phyloP scores from a whole-genome alignment of 495 filamentous ascomycete genomes.

The Talaromyces proteolyticus region DNA sequence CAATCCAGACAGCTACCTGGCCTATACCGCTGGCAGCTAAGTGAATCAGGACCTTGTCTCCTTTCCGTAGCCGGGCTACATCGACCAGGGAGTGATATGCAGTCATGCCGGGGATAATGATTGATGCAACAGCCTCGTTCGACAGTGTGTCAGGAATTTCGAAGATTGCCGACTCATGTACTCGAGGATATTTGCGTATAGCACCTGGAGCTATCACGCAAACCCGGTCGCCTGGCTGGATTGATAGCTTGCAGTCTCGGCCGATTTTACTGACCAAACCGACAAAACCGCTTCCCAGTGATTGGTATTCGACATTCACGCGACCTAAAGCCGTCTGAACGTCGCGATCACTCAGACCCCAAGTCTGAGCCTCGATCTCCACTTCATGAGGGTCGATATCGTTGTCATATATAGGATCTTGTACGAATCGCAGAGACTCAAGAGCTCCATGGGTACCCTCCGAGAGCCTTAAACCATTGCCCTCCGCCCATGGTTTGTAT shows the following conservation, averaged over 20 bases:
- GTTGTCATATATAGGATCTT: too few species aligned
- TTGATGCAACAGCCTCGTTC: constrained; percentile 17
- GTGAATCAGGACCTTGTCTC: constrained; percentile 24
- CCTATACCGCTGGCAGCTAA: constrained; percentile 30
- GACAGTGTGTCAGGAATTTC: constrained; percentile 14
- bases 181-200: not conserved
- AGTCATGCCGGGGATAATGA: constrained; percentile 17
- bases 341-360: too few species aligned
- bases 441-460: too few species aligned
- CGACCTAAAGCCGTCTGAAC: too few species aligned
- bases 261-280: constrained; percentile 29
- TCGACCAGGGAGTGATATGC: constrained; percentile 16
- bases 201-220: constrained; percentile 1
- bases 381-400: too few species aligned
- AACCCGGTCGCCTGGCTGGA: constrained; percentile 16
- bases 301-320: constrained; percentile 13
- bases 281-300: constrained; percentile 20
- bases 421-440: too few species aligned
- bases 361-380: too few species aligned
- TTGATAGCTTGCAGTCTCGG: too few species aligned
- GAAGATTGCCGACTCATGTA: not conserved
- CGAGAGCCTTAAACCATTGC: too few species aligned
- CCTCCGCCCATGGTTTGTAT: too few species aligned
- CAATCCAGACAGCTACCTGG: constrained; percentile 48
- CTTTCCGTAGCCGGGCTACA: constrained; percentile 13